Base-by-base conservation (phyloP, 495 filamentous ascomycete genomes). In the Penicillium tannophilum region DNA sequence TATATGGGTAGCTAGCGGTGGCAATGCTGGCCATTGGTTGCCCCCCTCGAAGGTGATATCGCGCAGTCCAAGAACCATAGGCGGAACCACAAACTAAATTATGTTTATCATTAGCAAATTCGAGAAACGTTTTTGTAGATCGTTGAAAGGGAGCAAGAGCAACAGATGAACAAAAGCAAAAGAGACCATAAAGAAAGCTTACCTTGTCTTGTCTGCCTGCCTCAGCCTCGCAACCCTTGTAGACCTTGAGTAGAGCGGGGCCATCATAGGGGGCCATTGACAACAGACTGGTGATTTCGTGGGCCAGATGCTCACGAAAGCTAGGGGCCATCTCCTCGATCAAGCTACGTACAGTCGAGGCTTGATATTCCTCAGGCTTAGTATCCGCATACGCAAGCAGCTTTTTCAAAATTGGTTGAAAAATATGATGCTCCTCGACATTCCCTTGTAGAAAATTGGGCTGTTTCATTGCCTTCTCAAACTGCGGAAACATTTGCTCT, bases 131-230 rank as follows among this genome's bases (percentile, higher is more conserved):
- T 14, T 14, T 12, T 0, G 4, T 4, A 17, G n/a, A 12, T 7
- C 6, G 36, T 1, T 5, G 10, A 4, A 41, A 17, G 5, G 36
- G 36, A 17, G 6, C 6, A 36, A 1, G 6, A 36, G 33, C 33
- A 10, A 36, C 16, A 6, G 19, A 1, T 4, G 9, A 19, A 44
- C 4, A 44, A 17, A 10, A 44, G 1, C 19, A 44, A 19, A 44
- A 14, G n/a, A 44, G 42, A 10, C 20, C 20, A 19, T 1, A 44
- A 10, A 44, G 6, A 8, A 3, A 2, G 3, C 9, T 44, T 44
- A 44, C 42, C n/a, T 44, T 44, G n/a, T 44, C 42, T 14, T 44
- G 42, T 44, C 17, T 44, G 16, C 42, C n/a, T 44, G 42, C 42
- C n/a, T 44, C 42, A 14, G 42, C 42, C n/a, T 44, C 42, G 16